Evolutionary conservation across 495 filamentous ascomycete genomes (phyloP), one percentile per base, ranked within the genome.

Genomic region (Tirmania nivea): DNA sequence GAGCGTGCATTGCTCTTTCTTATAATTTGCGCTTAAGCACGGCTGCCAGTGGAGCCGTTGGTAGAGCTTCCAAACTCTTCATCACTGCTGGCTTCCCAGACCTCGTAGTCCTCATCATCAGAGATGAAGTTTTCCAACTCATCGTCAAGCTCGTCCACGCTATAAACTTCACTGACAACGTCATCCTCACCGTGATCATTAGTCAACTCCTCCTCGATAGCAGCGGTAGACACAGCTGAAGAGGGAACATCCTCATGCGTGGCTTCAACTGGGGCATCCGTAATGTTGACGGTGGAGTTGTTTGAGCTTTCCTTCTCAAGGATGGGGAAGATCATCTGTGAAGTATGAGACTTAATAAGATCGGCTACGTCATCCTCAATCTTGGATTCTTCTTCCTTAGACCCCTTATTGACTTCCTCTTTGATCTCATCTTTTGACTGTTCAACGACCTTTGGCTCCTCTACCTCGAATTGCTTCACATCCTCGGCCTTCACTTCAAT

Each of bases 291-390:
- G 39, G 39, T 4, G 9, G 39, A 45, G 3, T 14, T 45, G 39
- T 8, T 45, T 45, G 39, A 8, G 3, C 17, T 45, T 67, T 96
- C 90, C 68, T 94, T 94, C 56, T 90, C 86, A 17, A 97, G 76
- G 68, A 82, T 89, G 56, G 92, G 92, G 77, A 97, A 96, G 61
- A 96, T 86, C 85, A 96, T 94, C 54, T 80, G 75, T 65, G 80
- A 82, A 51, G 73, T 66, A 34, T 64, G 59, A 25, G 55, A 54
- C 12, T 63, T 55, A 9, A 60, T 53, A 35, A 58, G 60, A 19
- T 59, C 50, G 49, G 65, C 53, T 39, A 49, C 49, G 50, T 59
- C 50, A 35, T 57, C 54, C 37, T 58, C 58, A 16, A 57, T 52
- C 54, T 64, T 61, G 0, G 57, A 52, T 45, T 54, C 48, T 12